Evolutionary conservation across 805 yeast genomes (phyloP), one percentile per base, ranked within the genome.

Genomic region (Lipomyces starkeyi): DNA sequence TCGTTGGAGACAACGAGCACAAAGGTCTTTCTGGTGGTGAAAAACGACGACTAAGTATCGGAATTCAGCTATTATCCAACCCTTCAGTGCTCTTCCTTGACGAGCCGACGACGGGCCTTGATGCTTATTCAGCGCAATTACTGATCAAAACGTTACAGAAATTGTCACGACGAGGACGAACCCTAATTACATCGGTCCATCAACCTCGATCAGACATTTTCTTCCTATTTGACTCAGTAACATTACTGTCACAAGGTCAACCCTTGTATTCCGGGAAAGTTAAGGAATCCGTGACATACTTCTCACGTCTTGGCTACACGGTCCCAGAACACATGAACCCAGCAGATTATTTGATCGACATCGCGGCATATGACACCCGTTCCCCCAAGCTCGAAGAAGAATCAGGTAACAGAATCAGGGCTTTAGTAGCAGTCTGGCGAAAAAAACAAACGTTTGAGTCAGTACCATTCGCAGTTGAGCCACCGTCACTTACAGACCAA

Each of bases 51-150:
- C 83, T 90, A 3, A 88, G 93, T 58, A 84, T 91, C 49, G 97
- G 91, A 0, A 85, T 91, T 20, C 97, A 91, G 76, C 79, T 91
- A 75, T 81, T 91, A 59, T 85, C 90, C 5, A 89, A 87, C 71
- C 97, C 97, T 0, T 86, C 93, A 0, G 80, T 91, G 1, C 78
- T 92, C 68, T 91, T 91, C 73, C 78, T 91, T 56, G 97, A 91
- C 76, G 97, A 91, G 73, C 97, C 97, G 5, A 91, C 97, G 0
- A 91, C 97, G 0, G 97, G 97, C 0, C 79, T 91, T 43, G 97
- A 91, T 77, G 88, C 96, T 4, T 87, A 86, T 69, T 87, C 93
- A 13, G 93, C 97, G 0, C 85, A 83, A 71, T 79, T 87, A 65
- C 80, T 91, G 47, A 84, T 91, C 17, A 80, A 83, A 58, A 86